A percentile compares a stretch with the other conserved stretches of the same genome.
Conservation (phyloP, 768 basidiomycete species). For the Pulveroboletus sp. region DNA sequence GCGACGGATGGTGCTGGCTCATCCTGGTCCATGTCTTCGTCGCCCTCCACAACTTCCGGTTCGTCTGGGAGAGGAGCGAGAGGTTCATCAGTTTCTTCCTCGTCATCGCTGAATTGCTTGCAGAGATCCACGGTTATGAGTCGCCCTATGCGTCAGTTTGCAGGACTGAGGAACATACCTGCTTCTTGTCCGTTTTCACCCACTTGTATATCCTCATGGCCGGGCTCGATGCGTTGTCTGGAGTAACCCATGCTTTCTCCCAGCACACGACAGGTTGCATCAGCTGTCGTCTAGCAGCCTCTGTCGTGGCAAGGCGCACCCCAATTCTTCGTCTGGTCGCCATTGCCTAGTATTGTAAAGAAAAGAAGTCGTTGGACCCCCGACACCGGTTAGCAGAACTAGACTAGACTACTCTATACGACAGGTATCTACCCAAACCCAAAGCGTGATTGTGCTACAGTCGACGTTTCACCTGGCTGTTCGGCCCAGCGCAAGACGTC, state of each 20-base stretch:
- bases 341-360: constrained; percentile 39
- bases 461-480: constrained; percentile 30
- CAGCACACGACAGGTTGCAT: constrained; percentile 88
- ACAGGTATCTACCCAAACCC: not conserved
- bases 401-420: not conserved
- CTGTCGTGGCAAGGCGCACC: constrained; percentile 71
- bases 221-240: constrained; percentile 56
- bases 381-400: constrained; percentile 3
- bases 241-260: constrained; percentile 73
- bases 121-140: constrained; percentile 6
- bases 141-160: not conserved
- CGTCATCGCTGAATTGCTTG: constrained; percentile 88
- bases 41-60: constrained; percentile 70
- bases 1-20: constrained; percentile 45
- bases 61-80: constrained; percentile 78
- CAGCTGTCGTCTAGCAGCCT: constrained; percentile 78
- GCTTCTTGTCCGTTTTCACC: constrained; percentile 76
- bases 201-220: constrained; percentile 70
- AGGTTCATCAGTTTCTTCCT: constrained; percentile 75
- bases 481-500: constrained; percentile 63
- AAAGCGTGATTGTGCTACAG: not conserved
- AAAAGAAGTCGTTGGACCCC: constrained; percentile 13
- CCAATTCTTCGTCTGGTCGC: constrained; percentile 74
- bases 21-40: constrained; percentile 74
- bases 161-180: constrained; percentile 45